These are phyloP conservation scores for Daphne laureola DNA, from an alignment of 441 rosid species.

Conservation along the genomic window DNA sequence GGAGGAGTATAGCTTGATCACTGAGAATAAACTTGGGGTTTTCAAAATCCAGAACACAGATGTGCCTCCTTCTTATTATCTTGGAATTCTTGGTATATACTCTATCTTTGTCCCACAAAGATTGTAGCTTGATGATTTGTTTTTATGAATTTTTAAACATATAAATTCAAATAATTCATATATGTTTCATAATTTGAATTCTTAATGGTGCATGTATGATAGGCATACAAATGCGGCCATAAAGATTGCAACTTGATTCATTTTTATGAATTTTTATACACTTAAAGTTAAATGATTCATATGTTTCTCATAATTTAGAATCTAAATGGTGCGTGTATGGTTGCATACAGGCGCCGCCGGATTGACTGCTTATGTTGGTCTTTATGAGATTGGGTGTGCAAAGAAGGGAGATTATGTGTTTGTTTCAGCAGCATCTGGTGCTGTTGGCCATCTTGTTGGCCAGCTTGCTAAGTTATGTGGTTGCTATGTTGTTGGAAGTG, in stretches of 20 bases:
- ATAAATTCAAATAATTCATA: too few species aligned
- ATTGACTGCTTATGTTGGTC: slow-evolving; percentile 1
- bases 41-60: slow-evolving; percentile 10
- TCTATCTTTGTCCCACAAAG: too few species aligned
- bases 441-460: slow-evolving; percentile 5
- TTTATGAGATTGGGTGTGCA: background rate
- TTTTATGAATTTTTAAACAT: too few species aligned
- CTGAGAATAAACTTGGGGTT: background rate
- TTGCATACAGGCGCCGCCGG: background rate
- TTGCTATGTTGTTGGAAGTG: slow-evolving; percentile 5
- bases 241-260: too few species aligned
- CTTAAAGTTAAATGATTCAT: too few species aligned
- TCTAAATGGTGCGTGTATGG: background rate
- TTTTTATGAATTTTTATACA: too few species aligned
- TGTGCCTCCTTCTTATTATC: slow-evolving; percentile 13
- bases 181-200: too few species aligned
- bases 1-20: slow-evolving; percentile 11
- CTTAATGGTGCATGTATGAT: too few species aligned
- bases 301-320: too few species aligned
- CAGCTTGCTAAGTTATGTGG: background rate
- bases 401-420: slow-evolving; percentile 4
- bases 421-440: slow-evolving; percentile 3
- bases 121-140: too few species aligned
- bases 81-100: slow-evolving; percentile 20
- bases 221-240: too few species aligned